Evolutionary conservation across 2,329 filamentous ascomycete genomes (phyloP), one percentile per base, ranked within the genome.

Genomic region (Exophiala lecanii-corni): DNA sequence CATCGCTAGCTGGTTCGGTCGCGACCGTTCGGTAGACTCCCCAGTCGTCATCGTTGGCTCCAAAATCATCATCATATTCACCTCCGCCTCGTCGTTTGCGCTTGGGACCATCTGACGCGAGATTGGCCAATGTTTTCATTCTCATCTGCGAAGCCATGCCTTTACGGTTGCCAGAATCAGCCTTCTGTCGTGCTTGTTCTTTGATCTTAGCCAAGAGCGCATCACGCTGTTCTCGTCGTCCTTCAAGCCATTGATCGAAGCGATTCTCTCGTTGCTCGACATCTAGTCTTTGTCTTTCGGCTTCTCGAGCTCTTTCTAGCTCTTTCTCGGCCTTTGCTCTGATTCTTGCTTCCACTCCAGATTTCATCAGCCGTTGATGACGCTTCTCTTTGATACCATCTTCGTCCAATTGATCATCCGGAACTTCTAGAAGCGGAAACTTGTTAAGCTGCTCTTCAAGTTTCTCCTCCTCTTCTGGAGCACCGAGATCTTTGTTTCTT

Each of bases 291-390:
- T 92, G 84, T 55, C 91, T 84, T 61, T 96, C 89, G 33, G 82
- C 87, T 48, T 84, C 63, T 5, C 92, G 79, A 0, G 87, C 87
- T 65, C 88, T 92, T 58, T 97, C 92, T 2, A 83, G 84, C 58
- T 95, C 89, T 64, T 97, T 98, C 62, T 98, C 92, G 0, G 85
- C 86, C 67, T 96, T 97, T 25, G 92, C 89, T n/a, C 92, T 81
- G 17, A 86, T 86, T 12, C 92, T 79, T 3, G 92, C 92, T 52
- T 97, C 92, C 58, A 95, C 83, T 56, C 94, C 96, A 1, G 89
- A 89, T 65, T 97, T 98, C 68, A 96, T 80, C 1, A 98, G 74
- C 21, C 86, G 81, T 62, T 98, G 92, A 55, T 94, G 88, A 9
- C 88, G 82, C 66, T 98, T 98, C 58, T 91, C 81, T 64, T 96